A percentile compares a stretch with the other conserved stretches of the same genome.
Evolutionary conservation across 2,329 filamentous ascomycete species (phyloP).

Genomic region (Thielaviopsis cerberus): DNA sequence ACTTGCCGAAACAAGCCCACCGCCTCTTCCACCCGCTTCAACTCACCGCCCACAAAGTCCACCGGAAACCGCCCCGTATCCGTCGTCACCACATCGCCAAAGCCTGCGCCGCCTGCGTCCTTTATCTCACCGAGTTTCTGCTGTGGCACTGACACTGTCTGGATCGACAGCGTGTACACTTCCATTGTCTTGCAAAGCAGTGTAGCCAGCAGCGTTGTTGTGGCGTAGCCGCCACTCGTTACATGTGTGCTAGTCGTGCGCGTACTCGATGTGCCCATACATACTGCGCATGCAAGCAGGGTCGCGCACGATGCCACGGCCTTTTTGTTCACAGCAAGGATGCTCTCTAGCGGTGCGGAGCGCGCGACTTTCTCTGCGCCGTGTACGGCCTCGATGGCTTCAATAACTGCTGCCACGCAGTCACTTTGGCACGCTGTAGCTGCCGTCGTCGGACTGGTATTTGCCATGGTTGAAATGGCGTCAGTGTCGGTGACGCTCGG

Average conservation of each 20-base stretch:
- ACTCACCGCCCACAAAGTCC: constrained; percentile 17
- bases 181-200: constrained; percentile 26
- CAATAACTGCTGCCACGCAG: constrained; percentile 16
- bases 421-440: not conserved
- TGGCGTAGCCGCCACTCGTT: constrained; percentile 20
- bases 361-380: constrained; percentile 22
- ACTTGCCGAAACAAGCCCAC: constrained; percentile 29
- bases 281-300: constrained; percentile 28
- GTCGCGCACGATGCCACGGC: constrained; percentile 29
- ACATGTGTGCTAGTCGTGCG: not conserved
- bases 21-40: constrained; percentile 30
- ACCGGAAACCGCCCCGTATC: not conserved
- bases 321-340: constrained; percentile 27
- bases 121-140: not conserved
- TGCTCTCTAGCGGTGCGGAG: constrained; percentile 25
- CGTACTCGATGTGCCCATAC: constrained; percentile 24
- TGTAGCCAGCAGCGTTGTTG: constrained; percentile 31
- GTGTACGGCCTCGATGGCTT: constrained; percentile 29
- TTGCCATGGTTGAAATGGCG: not conserved
- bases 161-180: not conserved
- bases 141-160: not conserved
- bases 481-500: not conserved
- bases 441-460: not conserved
- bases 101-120: not conserved
- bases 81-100: not conserved